Evolutionary conservation across 441 rosid genomes (phyloP), one percentile per base, ranked within the genome.

Genomic region (Populus hybrid): DNA sequence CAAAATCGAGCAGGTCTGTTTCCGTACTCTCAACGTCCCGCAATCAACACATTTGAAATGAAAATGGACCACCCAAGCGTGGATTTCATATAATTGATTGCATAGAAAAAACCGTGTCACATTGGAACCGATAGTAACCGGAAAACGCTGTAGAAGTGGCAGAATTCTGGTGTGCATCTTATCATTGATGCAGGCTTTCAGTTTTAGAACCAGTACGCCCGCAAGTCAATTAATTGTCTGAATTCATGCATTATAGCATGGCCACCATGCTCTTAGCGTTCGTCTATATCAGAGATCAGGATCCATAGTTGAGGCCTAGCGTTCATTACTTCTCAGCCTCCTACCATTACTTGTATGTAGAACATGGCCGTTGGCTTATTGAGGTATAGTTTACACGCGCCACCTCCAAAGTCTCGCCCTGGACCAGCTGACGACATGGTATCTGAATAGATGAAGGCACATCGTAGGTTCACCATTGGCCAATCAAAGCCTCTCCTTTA

Each of bases 371-470:
- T 61, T 61, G 65, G 65, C 28, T 21, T 9, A 4, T 23, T 9
- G 12, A 61, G 12, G 28, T 61, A 3, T 59, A 59, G 26, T 59
- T 61, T 3, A 21, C 21, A n/a, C 7, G 35, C 75, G 35, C 75
- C 36, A 72, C 66, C 3, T 34, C 42, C 24, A 21, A 21, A 5
- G 11, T 16, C 12, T 23, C 21, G 1, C 1, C 35, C 4, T 59
- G 67, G 77, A 76, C 69, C 70, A 73, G 82, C 67, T 69, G 78
- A 83, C 34, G 66, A 16, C 34, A 77, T 35, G 16, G 26, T 10
- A 19, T 0, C 40, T 36, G 30, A 21, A 18, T 4, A 11, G 26
- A 73, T 5, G 57, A 7, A 57, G 9, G 40, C 75, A 50, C 21
- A 34, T 34, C 79, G 57, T 24, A 67, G 50, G 72, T 28, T 46